Percentiles rank a stretch among this genome's conserved stretches.
Conservation (phyloP, 2,329 filamentous ascomycete species). For the Fusarium poae region DNA sequence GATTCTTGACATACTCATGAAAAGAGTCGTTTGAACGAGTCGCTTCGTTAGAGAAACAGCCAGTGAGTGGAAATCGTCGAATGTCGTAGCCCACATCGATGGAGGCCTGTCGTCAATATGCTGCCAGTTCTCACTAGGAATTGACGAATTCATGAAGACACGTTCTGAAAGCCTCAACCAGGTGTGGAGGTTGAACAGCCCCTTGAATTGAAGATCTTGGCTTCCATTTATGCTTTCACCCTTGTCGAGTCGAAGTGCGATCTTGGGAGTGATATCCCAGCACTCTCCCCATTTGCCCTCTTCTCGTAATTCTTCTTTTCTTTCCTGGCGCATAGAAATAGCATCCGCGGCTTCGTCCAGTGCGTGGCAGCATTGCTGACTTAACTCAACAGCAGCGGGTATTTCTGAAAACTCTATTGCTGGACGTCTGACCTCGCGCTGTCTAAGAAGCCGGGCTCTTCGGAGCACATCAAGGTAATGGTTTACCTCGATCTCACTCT, state of each 20-base stretch:
- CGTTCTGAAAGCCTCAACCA: conserved; percentile 75
- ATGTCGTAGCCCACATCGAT: conserved; percentile 78
- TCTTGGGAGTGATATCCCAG: conserved; percentile 72
- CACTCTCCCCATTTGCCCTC: conserved; percentile 69
- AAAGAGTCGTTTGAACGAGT: conserved; percentile 76
- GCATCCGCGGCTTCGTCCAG: conserved; percentile 78
- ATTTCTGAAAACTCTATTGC: conserved; percentile 66
- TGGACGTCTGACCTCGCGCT: conserved; percentile 51
- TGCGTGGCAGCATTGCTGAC: conserved; percentile 71
- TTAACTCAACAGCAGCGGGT: conserved; percentile 80
- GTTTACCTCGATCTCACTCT: conserved; percentile 79
- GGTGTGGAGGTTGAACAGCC: conserved; percentile 68
- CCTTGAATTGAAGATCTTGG: conserved; percentile 61
- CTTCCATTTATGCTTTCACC: conserved; percentile 36
- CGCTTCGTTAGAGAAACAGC: conserved; percentile 76
- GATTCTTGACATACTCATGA: conserved; percentile 77
- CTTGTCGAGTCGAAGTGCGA: conserved; percentile 52
- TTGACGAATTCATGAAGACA: conserved; percentile 80
- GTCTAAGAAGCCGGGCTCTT: conserved; percentile 59
- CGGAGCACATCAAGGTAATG: conserved; percentile 76
- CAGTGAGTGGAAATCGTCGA: conserved; percentile 81
- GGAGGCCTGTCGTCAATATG: conserved; percentile 72
- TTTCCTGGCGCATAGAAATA: conserved; percentile 73
- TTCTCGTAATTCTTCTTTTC: conserved; percentile 71
- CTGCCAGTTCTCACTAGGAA: conserved; percentile 76